Conservation (phyloP, 2,329 filamentous ascomycete genomes). For the Pyricularia sp. region DNA sequence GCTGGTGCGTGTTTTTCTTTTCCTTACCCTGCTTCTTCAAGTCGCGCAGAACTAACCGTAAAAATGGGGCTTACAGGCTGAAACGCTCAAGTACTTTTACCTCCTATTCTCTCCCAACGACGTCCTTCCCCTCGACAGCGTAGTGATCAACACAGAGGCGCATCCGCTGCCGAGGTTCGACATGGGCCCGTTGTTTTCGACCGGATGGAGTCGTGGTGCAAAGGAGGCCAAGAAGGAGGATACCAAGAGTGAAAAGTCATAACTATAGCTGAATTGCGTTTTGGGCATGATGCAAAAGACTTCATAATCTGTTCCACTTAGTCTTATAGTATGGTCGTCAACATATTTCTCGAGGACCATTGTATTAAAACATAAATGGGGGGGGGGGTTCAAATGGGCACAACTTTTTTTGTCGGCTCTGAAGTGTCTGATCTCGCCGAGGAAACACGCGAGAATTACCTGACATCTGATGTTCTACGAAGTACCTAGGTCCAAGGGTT, state of each 20-base stretch:
- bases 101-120: constrained; percentile 82
- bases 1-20: constrained; percentile 53
- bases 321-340: neutral
- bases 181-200: constrained; percentile 65
- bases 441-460: neutral
- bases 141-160: constrained; percentile 94
- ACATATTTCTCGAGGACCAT: neutral
- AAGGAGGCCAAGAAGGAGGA: constrained; percentile 29
- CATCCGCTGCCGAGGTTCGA: constrained; percentile 85
- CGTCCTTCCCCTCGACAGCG: constrained; percentile 71
- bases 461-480: neutral
- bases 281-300: neutral
- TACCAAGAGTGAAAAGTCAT: constrained; percentile 25
- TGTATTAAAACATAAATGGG: neutral
- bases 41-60: neutral
- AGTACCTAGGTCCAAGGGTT: neutral
- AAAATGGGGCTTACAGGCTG: constrained; percentile 46
- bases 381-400: neutral
- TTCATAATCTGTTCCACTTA: neutral
- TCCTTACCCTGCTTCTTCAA: neutral
- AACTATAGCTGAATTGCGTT: neutral
- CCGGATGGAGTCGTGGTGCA: constrained; percentile 69
- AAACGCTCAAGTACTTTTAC: constrained; percentile 97
- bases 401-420: neutral
- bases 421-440: neutral